Base-by-base conservation (phyloP, 176 grass and related monocot genomes). In the Panicum miliaceum region DNA sequence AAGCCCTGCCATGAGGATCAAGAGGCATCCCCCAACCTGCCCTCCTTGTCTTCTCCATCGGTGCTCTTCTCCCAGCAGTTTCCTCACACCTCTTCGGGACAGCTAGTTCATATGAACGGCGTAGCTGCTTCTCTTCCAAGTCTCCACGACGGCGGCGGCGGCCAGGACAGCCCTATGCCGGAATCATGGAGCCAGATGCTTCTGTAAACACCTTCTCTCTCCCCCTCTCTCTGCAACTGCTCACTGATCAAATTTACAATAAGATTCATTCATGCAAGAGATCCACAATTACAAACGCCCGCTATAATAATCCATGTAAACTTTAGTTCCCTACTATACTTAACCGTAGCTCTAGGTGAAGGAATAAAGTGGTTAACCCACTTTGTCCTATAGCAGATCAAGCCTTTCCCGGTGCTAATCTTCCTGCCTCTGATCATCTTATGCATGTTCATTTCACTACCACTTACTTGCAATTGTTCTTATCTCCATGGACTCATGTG, bases 121-220 rank as follows among this genome's bases (percentile, higher is more conserved):
- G 26, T 6, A 35, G 71, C 12, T 52, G n/a, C n/a, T 50, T 79
- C 84, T 67, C 74, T 91, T 76, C 41, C 75, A 63, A 75, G 35
- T 37, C 51, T 84, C 42, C 84, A 77, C 12, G 66, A 90, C 12
- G 86, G 72, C 54, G 19, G 45, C 38, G 58, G 40, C 74, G 89
- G 29, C 29, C 45, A 47, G 45, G 45, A 81, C 34, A 82, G 62
- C 88, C 83, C 87, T 71, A 81, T 96, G 73, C 88, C 90, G 1
- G 93, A 99, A 57, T 92, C 97, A 71, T 95, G 90, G 89, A 96
- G 93, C 88, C 97, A 99, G 75, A 86, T 99, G 59, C 78, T 96
- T 64, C 64, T 91, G 97, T 96, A 91, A 90, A 69, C 71, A 75
- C 61, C 71, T 86, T 45, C 76, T 36, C 80, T 81, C 22, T 42